Percentiles rank a stretch among this genome's conserved stretches.
These are phyloP conservation scores for Naganishia randhawae DNA, from an alignment of 768 basidiomycete species.

Conservation along the genomic window DNA sequence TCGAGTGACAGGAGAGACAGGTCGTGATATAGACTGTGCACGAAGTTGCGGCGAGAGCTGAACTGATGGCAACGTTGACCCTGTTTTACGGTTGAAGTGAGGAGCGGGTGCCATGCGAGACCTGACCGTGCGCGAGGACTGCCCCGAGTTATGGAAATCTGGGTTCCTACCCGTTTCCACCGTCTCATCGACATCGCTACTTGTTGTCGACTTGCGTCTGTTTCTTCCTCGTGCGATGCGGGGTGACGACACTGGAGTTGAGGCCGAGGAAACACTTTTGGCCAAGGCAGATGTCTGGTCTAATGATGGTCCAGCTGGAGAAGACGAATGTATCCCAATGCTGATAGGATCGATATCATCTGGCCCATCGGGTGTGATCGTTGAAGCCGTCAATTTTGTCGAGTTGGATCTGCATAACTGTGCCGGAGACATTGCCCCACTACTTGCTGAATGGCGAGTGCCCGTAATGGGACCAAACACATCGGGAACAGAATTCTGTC, in stretches of 20 bases:
- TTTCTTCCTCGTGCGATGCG: slow-evolving; percentile 8
- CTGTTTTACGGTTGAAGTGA: neutral
- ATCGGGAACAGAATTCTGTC: slow-evolving; percentile 3
- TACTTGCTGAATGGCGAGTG: neutral
- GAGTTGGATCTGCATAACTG: neutral
- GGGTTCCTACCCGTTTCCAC: slow-evolving; percentile 6
- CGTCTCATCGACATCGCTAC: neutral
- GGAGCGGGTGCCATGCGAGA: slow-evolving; percentile 15
- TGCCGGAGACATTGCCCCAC: neutral
- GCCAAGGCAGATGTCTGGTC: slow-evolving; percentile 10
- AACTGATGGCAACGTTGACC: neutral
- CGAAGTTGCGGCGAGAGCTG: slow-evolving; percentile 6
- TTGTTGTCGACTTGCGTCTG: neutral
- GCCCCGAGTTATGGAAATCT: neutral
- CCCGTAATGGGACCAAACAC: slow-evolving; percentile 8
- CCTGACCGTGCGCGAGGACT: neutral
- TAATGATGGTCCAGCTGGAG: slow-evolving; percentile 4
- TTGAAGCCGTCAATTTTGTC: neutral
- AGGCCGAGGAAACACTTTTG: neutral
- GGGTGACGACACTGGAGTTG: neutral
- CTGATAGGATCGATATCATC: slow-evolving; percentile 16
- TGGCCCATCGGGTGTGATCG: neutral
- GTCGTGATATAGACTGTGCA: neutral
- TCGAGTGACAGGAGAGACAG: neutral
- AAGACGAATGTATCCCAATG: slow-evolving; percentile 7